Percentiles rank a stretch among this genome's conserved stretches.
phyloP scores from a whole-genome alignment of 2,329 filamentous ascomycete species.

The Chaetothyriales sp. region DNA sequence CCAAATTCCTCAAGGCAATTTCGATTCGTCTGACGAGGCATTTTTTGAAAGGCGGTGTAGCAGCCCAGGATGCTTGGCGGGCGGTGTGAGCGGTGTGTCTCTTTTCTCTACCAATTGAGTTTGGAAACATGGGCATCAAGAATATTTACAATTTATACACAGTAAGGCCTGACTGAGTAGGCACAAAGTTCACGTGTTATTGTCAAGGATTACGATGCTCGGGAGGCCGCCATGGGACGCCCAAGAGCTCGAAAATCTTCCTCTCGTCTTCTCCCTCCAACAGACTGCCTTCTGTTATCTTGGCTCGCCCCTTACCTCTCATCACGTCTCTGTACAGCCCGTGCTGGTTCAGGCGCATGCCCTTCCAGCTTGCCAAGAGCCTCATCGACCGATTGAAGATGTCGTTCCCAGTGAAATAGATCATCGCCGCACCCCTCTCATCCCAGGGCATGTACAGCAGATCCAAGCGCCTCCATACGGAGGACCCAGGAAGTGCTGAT shows the following conservation, averaged over 20 bases:
- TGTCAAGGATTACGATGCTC: constrained; percentile 35
- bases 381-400: constrained; percentile 83
- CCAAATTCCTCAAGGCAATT: background rate
- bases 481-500: constrained; percentile 48
- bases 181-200: background rate
- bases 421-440: constrained; percentile 66
- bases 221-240: constrained; percentile 65
- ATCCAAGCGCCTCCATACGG: constrained; percentile 67
- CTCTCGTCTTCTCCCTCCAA: constrained; percentile 62
- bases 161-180: too few species aligned
- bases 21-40: background rate
- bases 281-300: constrained; percentile 51
- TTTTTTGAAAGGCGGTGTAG: background rate
- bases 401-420: constrained; percentile 96
- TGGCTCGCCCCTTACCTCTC: constrained; percentile 41
- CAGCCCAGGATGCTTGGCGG: constrained; percentile 30
- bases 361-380: constrained; percentile 61
- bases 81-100: constrained; percentile 39
- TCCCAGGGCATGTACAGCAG: constrained; percentile 65
- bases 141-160: background rate
- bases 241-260: constrained; percentile 65
- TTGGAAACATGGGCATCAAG: constrained; percentile 21
- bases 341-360: constrained; percentile 70
- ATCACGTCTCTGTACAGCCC: constrained; percentile 62
- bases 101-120: constrained; percentile 35